Conservation (phyloP, 768 basidiomycete genomes). For the Boletus rubescentipes region DNA sequence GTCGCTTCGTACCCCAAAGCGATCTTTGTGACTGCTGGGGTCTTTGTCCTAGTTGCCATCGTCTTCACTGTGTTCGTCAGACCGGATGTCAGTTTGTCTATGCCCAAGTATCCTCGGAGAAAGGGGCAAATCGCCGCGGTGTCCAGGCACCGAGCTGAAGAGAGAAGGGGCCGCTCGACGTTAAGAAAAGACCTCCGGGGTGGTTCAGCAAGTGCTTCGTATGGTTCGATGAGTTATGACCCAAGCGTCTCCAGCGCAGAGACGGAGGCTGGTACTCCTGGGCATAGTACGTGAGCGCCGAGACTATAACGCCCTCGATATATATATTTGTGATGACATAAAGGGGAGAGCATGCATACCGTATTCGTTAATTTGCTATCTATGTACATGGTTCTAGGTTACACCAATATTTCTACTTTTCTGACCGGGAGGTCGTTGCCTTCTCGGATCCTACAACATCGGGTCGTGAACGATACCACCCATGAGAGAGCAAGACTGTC, state of each 20-base stretch:
- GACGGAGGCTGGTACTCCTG: slow-evolving; percentile 8
- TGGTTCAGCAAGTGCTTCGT: slow-evolving; percentile 25
- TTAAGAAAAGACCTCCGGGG: slow-evolving; percentile 42
- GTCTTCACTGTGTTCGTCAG: slow-evolving; percentile 44
- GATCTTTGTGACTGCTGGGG: slow-evolving; percentile 61
- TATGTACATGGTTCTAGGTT: not conserved
- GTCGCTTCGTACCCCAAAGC: slow-evolving; percentile 66
- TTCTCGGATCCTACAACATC: not conserved
- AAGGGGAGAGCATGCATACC: slow-evolving; percentile 2
- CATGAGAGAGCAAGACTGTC: not conserved
- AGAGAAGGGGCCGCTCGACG: slow-evolving; percentile 28
- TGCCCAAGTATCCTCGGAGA: slow-evolving; percentile 12
- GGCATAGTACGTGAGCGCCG: not conserved
- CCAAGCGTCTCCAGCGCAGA: slow-evolving; percentile 5
- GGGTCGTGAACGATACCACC: not conserved
- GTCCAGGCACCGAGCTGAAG: slow-evolving; percentile 14
- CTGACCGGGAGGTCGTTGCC: not conserved
- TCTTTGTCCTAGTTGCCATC: slow-evolving; percentile 52
- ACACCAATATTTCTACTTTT: not conserved
- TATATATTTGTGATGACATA: not conserved
- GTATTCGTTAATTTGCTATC: slow-evolving; percentile 16
- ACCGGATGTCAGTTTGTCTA: slow-evolving; percentile 29
- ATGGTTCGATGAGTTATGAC: slow-evolving; percentile 15
- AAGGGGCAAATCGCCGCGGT: not conserved
- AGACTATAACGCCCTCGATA: not conserved